Percentiles rank a stretch among this genome's conserved stretches.
Conservation (phyloP, 371 early-diverging fungal genomes). For the Sporodiniella umbellata region DNA sequence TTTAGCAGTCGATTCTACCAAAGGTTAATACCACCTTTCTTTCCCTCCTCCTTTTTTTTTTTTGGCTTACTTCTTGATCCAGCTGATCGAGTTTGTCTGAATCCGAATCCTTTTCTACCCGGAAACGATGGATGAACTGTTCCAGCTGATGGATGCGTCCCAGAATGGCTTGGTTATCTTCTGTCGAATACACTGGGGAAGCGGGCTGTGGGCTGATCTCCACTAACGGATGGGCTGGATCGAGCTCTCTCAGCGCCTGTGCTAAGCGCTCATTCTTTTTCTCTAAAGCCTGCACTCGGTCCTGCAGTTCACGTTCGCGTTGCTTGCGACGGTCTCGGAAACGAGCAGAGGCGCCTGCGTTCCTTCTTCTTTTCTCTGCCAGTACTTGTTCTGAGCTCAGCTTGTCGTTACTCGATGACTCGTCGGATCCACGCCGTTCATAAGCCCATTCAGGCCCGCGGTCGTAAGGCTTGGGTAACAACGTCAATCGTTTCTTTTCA, state of each 20-base stretch:
- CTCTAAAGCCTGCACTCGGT: slow-evolving; percentile 50
- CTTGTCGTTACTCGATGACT: too few species aligned
- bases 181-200: slow-evolving; percentile 1
- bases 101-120: slow-evolving; percentile 37
- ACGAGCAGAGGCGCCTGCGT: slow-evolving; percentile 55
- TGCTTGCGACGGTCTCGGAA: slow-evolving; percentile 61
- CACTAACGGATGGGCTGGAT: slow-evolving; percentile 26
- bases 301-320: slow-evolving; percentile 50
- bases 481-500: slow-evolving; percentile 7
- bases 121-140: slow-evolving; percentile 29
- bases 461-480: slow-evolving; percentile 17
- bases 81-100: slow-evolving; percentile 26
- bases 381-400: slow-evolving; percentile 37
- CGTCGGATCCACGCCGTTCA: too few species aligned
- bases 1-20: slow-evolving; percentile 17
- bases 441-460: too few species aligned
- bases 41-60: not conserved
- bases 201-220: not conserved
- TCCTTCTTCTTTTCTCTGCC: slow-evolving; percentile 58
- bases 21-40: too few species aligned
- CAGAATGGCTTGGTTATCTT: slow-evolving; percentile 13
- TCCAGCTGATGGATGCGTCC: slow-evolving; percentile 41
- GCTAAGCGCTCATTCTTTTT: slow-evolving; percentile 40
- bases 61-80: slow-evolving; percentile 42
- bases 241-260: slow-evolving; percentile 23